Evolutionary conservation across 768 basidiomycete species (phyloP).

Genomic region (Auriscalpium microsporum): DNA sequence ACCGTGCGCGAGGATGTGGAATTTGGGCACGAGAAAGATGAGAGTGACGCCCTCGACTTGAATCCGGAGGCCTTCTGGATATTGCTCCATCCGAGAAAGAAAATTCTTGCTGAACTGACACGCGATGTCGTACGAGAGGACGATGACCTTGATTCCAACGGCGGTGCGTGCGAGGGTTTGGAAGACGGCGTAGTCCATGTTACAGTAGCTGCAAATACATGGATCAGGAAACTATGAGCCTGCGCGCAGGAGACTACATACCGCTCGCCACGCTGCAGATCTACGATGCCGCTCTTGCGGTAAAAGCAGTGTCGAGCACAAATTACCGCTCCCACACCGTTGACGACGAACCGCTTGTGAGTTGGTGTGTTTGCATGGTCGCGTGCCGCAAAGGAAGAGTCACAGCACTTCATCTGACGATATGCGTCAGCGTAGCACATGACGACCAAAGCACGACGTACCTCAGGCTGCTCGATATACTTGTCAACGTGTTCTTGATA

Average conservation of each 20-base stretch:
- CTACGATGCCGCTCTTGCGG: background rate
- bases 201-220: too few relatives aligned
- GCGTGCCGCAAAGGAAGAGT: background rate
- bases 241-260: too few relatives aligned
- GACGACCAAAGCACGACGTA: too few relatives aligned
- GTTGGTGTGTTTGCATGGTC: constrained; percentile 2
- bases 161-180: background rate
- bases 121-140: background rate
- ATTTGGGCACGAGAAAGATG: background rate
- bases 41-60: background rate
- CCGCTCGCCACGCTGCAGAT: background rate
- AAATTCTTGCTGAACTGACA: background rate
- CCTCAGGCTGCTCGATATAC: background rate
- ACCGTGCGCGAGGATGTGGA: background rate
- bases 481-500: background rate
- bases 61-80: background rate
- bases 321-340: constrained; percentile 6
- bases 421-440: background rate
- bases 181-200: background rate
- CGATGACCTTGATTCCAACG: background rate
- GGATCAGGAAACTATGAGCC: too few relatives aligned
- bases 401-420: background rate
- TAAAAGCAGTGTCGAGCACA: constrained; percentile 1
- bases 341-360: background rate
- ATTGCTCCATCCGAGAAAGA: background rate